Conservation (phyloP, 768 basidiomycete genomes). For the Suillus hirtellus region DNA sequence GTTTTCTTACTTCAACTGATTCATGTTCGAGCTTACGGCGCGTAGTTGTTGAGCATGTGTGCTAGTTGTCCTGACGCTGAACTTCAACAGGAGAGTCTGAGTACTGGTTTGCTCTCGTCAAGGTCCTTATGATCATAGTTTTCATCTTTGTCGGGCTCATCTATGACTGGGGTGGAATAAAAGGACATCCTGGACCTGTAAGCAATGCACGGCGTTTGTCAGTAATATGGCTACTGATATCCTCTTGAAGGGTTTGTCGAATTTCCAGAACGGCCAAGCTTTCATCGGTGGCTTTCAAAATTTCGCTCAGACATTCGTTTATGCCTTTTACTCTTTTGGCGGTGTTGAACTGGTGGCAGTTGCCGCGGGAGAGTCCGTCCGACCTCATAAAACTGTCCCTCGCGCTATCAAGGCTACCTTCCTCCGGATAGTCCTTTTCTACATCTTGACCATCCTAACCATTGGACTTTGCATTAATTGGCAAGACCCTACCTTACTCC, state of each 20-base stretch:
- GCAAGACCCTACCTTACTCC: slow-evolving; percentile 52
- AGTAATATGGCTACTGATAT: neutral
- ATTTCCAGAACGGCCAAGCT: slow-evolving; percentile 50
- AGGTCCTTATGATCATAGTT: slow-evolving; percentile 59
- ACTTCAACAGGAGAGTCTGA: slow-evolving; percentile 51
- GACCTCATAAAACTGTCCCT: slow-evolving; percentile 63
- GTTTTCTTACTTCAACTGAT: slow-evolving; percentile 55
- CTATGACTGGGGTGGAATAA: slow-evolving; percentile 60
- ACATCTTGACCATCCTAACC: slow-evolving; percentile 61
- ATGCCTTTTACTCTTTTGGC: slow-evolving; percentile 69
- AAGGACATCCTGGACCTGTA: slow-evolving; percentile 58
- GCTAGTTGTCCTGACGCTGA: slow-evolving; percentile 3
- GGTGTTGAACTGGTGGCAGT: slow-evolving; percentile 71
- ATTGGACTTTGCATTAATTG: slow-evolving; percentile 69
- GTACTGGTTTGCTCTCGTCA: slow-evolving; percentile 66
- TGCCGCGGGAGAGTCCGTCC: slow-evolving; percentile 69
- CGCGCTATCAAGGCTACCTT: slow-evolving; percentile 69
- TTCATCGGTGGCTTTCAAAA: slow-evolving; percentile 54
- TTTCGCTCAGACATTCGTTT: slow-evolving; percentile 62
- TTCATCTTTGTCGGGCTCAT: slow-evolving; percentile 67
- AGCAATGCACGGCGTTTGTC: slow-evolving; percentile 18
- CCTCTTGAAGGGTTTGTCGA: slow-evolving; percentile 45
- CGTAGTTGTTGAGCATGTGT: slow-evolving; percentile 13
- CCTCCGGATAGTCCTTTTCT: slow-evolving; percentile 65
- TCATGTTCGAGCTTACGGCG: slow-evolving; percentile 57